phyloP scores from a whole-genome alignment of 331 rosid genomes.

The Telfairia occidentalis region DNA sequence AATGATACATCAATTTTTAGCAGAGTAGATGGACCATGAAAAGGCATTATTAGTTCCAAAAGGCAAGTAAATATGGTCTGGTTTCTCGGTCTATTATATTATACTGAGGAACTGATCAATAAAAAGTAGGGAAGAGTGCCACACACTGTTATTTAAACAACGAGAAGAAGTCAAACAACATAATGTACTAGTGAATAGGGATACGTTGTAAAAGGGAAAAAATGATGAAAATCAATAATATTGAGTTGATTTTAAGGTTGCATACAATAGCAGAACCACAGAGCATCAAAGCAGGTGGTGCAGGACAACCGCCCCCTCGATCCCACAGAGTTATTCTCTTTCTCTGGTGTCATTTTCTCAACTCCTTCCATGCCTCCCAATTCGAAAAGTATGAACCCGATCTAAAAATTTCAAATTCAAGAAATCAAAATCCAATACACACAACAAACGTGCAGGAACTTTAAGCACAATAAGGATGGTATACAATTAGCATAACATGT shows the following conservation, averaged over 20 bases:
- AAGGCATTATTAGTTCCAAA: neutral
- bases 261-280: conserved; percentile 85
- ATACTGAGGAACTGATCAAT: neutral
- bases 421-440: neutral
- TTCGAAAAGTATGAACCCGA: neutral
- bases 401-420: neutral
- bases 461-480: neutral
- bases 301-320: conserved; percentile 35
- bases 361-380: neutral
- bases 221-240: neutral
- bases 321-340: conserved; percentile 12
- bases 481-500: neutral
- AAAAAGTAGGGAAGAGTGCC: neutral
- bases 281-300: conserved; percentile 50
- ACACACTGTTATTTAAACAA: neutral
- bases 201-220: neutral
- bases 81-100: neutral
- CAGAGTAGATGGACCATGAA: neutral
- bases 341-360: conserved; percentile 24
- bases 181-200: neutral
- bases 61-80: neutral
- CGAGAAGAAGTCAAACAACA: neutral
- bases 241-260: neutral
- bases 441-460: neutral
- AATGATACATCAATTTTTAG: neutral